Evolutionary conservation across 129 eudicot genomes (phyloP).

Genomic region (Centrapalus pauciflorus): DNA sequence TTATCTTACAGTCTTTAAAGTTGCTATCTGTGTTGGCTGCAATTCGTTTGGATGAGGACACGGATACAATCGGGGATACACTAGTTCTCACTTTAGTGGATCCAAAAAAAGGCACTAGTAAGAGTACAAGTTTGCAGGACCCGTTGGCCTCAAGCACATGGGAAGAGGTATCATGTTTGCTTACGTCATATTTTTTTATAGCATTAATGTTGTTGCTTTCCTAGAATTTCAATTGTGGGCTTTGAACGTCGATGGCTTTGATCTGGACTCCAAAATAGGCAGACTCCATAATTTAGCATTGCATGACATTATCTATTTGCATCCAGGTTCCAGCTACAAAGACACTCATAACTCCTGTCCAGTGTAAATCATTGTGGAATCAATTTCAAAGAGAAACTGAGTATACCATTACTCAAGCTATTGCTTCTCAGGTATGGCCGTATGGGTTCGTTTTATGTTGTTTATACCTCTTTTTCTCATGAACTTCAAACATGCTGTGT

Average conservation of each 20-base stretch:
- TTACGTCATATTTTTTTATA: not conserved
- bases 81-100: conserved; percentile 72
- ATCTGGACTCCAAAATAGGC: not conserved
- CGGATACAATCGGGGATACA: conserved; percentile 69
- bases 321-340: conserved; percentile 76
- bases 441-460: conserved; percentile 10
- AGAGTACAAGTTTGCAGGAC: conserved; percentile 40
- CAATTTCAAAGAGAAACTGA: conserved; percentile 91
- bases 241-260: not conserved
- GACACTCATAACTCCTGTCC: conserved; percentile 89
- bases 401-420: conserved; percentile 93
- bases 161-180: conserved; percentile 54
- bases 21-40: conserved; percentile 81
- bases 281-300: not conserved
- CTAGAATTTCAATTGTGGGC: too few relatives aligned
- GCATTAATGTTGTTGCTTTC: not conserved
- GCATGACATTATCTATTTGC: not conserved
- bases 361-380: conserved; percentile 90
- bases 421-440: conserved; percentile 69
- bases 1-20: conserved; percentile 61
- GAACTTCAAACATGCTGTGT: too few relatives aligned
- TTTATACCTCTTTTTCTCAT: too few relatives aligned
- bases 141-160: conserved; percentile 97
- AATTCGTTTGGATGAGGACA: conserved; percentile 67
- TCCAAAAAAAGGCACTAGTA: conserved; percentile 39